Conservation (phyloP, 208 protist species). For the Crithidia sp. region DNA sequence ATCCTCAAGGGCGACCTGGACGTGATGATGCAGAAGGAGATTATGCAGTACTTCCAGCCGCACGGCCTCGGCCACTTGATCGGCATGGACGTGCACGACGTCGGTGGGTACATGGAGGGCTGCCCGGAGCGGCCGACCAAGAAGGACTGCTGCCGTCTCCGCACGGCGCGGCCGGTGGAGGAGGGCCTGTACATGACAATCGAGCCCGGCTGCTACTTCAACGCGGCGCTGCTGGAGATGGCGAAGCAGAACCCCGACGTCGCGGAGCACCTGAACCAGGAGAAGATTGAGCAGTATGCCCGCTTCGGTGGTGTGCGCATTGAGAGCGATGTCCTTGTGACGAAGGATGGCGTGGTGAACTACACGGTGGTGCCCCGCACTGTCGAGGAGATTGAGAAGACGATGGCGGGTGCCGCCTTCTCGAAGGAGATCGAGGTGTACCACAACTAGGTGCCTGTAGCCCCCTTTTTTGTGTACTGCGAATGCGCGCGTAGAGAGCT, state of each 20-base stretch:
- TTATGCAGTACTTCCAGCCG: constrained; percentile 96
- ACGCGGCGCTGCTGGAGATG: constrained; percentile 79
- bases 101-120: constrained; percentile 94
- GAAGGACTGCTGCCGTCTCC: constrained; percentile 89
- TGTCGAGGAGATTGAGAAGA: constrained; percentile 86
- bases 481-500: neutral
- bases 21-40: constrained; percentile 89
- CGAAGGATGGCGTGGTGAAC: constrained; percentile 85
- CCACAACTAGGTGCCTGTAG: constrained; percentile 35
- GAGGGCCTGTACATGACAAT: constrained; percentile 96
- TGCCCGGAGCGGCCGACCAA: constrained; percentile 61
- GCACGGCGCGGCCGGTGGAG: constrained; percentile 90
- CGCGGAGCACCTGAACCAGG: constrained; percentile 86
- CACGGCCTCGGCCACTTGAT: constrained; percentile 97
- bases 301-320: constrained; percentile 97
- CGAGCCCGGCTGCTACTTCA: constrained; percentile 96
- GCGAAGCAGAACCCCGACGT: constrained; percentile 75
- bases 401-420: constrained; percentile 82
- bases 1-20: constrained; percentile 91
- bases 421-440: constrained; percentile 67
- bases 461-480: neutral
- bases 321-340: constrained; percentile 98
- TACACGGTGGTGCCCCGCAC: constrained; percentile 85
- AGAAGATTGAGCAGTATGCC: constrained; percentile 80
- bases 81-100: constrained; percentile 96